Evolutionary conservation across 805 yeast genomes (phyloP).

Genomic region (Candida nanaspora): DNA sequence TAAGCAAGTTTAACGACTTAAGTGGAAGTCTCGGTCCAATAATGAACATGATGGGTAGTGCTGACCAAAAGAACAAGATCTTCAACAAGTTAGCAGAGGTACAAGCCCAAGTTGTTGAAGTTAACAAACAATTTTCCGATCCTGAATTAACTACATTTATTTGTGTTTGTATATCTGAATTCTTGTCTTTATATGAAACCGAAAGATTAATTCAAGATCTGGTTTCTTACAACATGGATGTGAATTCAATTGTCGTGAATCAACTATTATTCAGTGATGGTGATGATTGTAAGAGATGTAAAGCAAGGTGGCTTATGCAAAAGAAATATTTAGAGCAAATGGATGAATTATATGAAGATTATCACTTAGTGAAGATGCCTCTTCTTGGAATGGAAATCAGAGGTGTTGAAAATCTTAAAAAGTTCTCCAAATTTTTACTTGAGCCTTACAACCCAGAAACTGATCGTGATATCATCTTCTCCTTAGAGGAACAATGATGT

Average conservation of each 20-base stretch:
- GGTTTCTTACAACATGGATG: constrained; percentile 92
- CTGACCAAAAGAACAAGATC: constrained; percentile 56
- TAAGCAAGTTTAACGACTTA: constrained; percentile 81
- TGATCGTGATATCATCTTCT: constrained; percentile 47
- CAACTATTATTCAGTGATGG: constrained; percentile 85
- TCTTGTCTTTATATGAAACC: constrained; percentile 90
- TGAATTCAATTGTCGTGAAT: constrained; percentile 91
- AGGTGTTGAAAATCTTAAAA: constrained; percentile 78
- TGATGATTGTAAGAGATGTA: constrained; percentile 83
- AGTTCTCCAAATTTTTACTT: constrained; percentile 75
- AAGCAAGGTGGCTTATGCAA: constrained; percentile 92
- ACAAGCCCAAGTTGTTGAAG: constrained; percentile 75
- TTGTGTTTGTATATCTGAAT: constrained; percentile 97
- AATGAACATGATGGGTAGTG: constrained; percentile 64
- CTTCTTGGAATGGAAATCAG: constrained; percentile 91
- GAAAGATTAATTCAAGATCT: constrained; percentile 97
- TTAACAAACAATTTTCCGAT: constrained; percentile 89
- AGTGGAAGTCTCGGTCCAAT: constrained; percentile 87
- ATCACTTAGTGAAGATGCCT: constrained; percentile 94
- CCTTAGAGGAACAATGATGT: constrained; percentile 39
- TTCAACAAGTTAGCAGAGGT: constrained; percentile 73
- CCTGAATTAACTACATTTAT: constrained; percentile 94
- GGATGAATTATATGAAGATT: constrained; percentile 93
- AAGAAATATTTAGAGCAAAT: constrained; percentile 91
- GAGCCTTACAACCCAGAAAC: constrained; percentile 66